phyloP scores from a whole-genome alignment of 164 flowering plant genomes.

The Vitis amurensis region DNA sequence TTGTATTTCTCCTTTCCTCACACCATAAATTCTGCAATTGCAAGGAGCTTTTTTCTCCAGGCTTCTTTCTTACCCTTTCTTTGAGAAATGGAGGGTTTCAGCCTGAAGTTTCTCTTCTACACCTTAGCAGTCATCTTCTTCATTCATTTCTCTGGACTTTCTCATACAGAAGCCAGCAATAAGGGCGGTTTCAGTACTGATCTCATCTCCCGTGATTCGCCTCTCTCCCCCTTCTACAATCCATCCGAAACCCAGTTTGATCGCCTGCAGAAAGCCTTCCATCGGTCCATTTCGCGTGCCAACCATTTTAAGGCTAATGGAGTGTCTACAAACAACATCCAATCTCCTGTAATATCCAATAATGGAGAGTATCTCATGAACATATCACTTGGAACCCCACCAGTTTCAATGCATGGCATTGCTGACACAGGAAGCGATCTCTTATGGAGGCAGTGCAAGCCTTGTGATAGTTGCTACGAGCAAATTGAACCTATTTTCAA shows the following conservation, averaged over 20 bases:
- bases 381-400: slow-evolving; percentile 40
- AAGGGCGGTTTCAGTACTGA: slow-evolving; percentile 30
- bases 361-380: slow-evolving; percentile 37
- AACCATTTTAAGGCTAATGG: neutral
- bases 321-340: too few species aligned
- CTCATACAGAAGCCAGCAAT: too few species aligned
- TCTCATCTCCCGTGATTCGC: slow-evolving; percentile 50
- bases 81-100: too few species aligned
- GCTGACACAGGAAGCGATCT: slow-evolving; percentile 59
- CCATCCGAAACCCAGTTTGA: slow-evolving; percentile 14
- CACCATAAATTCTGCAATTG: too few species aligned
- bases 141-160: too few species aligned
- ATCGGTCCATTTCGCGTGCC: slow-evolving; percentile 27
- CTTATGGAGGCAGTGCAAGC: slow-evolving; percentile 50
- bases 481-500: slow-evolving; percentile 38
- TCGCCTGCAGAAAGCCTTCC: slow-evolving; percentile 22
- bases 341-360: too few species aligned
- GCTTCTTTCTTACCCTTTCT: too few species aligned
- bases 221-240: slow-evolving; percentile 37
- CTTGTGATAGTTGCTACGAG: slow-evolving; percentile 32
- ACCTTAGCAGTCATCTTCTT: too few species aligned
- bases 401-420: slow-evolving; percentile 19
- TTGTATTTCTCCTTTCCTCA: too few species aligned
- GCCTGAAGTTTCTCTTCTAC: too few species aligned
- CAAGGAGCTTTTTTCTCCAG: too few species aligned